Conservation (phyloP, 768 basidiomycete species). For the Mycena floridula region DNA sequence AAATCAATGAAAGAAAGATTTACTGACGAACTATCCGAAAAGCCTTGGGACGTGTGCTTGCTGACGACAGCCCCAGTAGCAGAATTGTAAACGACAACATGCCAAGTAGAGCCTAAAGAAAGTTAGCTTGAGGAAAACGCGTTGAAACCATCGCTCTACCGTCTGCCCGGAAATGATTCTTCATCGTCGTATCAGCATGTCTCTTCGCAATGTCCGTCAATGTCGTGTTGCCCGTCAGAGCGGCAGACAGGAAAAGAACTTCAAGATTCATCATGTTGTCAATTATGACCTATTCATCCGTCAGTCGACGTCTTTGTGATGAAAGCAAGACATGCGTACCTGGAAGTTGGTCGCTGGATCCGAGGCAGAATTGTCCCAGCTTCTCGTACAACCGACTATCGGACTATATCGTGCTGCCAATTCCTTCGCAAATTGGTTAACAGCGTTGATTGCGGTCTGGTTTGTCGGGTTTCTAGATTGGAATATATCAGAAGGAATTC, state of each 20-base stretch:
- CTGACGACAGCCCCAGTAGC: slow-evolving; percentile 32
- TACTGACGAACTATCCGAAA: slow-evolving; percentile 25
- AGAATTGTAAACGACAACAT: slow-evolving; percentile 37
- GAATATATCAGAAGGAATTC: too few relatives aligned
- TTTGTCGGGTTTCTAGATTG: slow-evolving; percentile 31
- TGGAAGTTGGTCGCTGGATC: slow-evolving; percentile 56
- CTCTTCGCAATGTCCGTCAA: slow-evolving; percentile 54
- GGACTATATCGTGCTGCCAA: slow-evolving; percentile 32
- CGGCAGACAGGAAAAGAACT: slow-evolving; percentile 51
- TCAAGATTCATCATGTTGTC: slow-evolving; percentile 82
- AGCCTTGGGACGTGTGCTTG: slow-evolving; percentile 32
- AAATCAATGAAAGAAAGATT: too few relatives aligned
- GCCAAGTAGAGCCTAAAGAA: too few relatives aligned
- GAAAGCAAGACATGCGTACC: slow-evolving; percentile 19
- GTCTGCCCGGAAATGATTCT: slow-evolving; percentile 59
- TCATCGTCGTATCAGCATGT: slow-evolving; percentile 63
- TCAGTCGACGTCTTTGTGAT: slow-evolving; percentile 6
- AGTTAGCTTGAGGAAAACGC: too few relatives aligned
- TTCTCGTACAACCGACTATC: slow-evolving; percentile 36
- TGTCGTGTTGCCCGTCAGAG: slow-evolving; percentile 54
- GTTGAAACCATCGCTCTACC: too few relatives aligned
- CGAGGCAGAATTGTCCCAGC: slow-evolving; percentile 39
- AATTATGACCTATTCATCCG: slow-evolving; percentile 50
- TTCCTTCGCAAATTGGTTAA: slow-evolving; percentile 25
- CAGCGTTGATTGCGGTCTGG: slow-evolving; percentile 24